A percentile compares a stretch with the other conserved stretches of the same genome.
These are phyloP conservation scores for Coniochaeta ligniaria DNA, from an alignment of 2,329 filamentous ascomycete genomes.

Conservation along the genomic window DNA sequence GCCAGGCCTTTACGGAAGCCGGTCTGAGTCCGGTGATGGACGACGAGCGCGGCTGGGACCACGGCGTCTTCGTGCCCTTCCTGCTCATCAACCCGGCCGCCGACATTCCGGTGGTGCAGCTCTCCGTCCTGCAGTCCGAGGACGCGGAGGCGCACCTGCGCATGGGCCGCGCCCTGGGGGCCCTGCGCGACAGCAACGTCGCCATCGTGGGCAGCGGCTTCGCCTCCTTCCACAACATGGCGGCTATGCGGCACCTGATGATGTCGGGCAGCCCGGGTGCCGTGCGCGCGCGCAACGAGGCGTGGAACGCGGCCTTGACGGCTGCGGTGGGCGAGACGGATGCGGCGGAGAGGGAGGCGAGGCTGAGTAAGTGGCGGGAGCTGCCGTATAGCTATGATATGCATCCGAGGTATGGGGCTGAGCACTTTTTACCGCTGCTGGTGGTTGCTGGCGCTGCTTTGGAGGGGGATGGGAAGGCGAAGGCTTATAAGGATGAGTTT, in stretches of 20 bases:
- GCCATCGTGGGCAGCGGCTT: conserved; percentile 55
- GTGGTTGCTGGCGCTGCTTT: conserved; percentile 46
- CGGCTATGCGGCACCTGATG: conserved; percentile 32
- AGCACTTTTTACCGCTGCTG: conserved; percentile 53
- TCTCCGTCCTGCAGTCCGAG: conserved; percentile 47
- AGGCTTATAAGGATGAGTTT: conserved; percentile 40
- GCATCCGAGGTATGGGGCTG: conserved; percentile 45
- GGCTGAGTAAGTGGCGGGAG: conserved; percentile 36
- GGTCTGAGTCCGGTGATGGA: conserved; percentile 26
- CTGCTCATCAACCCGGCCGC: conserved; percentile 45
- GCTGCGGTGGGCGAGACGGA: conserved; percentile 28
- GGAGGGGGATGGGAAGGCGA: conserved; percentile 28
- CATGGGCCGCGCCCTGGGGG: conserved; percentile 44
- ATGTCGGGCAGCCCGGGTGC: conserved; percentile 10
- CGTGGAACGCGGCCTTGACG: conserved; percentile 40
- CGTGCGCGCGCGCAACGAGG: conserved; percentile 19
- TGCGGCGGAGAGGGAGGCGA: conserved; percentile 26
- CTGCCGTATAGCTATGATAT: conserved; percentile 41
- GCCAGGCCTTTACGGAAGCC: conserved; percentile 33
- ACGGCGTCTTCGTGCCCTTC: conserved; percentile 54
- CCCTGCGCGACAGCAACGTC: conserved; percentile 44
- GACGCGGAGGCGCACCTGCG: conserved; percentile 38
- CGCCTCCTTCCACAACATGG: conserved; percentile 49
- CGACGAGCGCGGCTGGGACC: conserved; percentile 40
- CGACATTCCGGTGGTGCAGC: conserved; percentile 46